Conservation (phyloP, 1,139 yeast genomes). For the Zygoascus hellenicus region DNA sequence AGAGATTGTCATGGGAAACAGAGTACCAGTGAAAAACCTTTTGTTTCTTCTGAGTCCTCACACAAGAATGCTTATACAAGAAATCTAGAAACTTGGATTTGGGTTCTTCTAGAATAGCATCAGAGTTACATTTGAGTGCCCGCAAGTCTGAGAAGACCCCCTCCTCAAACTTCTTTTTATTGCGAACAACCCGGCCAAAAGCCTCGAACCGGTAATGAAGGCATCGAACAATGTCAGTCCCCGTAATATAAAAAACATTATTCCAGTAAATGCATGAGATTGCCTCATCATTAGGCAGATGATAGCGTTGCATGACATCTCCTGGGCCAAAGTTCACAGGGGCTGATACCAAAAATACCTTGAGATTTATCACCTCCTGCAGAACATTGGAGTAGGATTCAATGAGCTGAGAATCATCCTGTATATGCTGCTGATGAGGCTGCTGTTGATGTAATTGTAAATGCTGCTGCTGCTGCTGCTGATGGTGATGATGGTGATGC, state of each 20-base stretch:
- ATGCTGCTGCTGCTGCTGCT: conserved; percentile 5
- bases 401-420: conserved; percentile 3
- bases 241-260: conserved; percentile 82
- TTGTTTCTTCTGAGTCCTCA: conserved; percentile 93
- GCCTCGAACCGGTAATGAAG: conserved; percentile 84
- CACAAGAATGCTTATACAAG: conserved; percentile 76
- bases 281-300: conserved; percentile 79
- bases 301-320: conserved; percentile 81
- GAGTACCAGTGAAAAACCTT: conserved; percentile 96
- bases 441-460: not conserved
- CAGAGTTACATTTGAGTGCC: conserved; percentile 77
- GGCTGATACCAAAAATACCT: conserved; percentile 74
- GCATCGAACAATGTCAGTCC: conserved; percentile 93
- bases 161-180: conserved; percentile 92
- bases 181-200: conserved; percentile 78
- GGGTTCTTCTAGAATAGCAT: conserved; percentile 85
- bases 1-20: conserved; percentile 88
- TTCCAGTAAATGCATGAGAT: conserved; percentile 94
- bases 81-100: conserved; percentile 81
- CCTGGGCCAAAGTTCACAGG: conserved; percentile 93
- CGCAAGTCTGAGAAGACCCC: conserved; percentile 91
- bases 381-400: conserved; percentile 18
- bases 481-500: not conserved
- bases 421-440: no score
- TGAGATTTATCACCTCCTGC: conserved; percentile 19